These are phyloP conservation scores for Vitis hybrid DNA, from an alignment of 177 flowering plant species.

Conservation along the genomic window DNA sequence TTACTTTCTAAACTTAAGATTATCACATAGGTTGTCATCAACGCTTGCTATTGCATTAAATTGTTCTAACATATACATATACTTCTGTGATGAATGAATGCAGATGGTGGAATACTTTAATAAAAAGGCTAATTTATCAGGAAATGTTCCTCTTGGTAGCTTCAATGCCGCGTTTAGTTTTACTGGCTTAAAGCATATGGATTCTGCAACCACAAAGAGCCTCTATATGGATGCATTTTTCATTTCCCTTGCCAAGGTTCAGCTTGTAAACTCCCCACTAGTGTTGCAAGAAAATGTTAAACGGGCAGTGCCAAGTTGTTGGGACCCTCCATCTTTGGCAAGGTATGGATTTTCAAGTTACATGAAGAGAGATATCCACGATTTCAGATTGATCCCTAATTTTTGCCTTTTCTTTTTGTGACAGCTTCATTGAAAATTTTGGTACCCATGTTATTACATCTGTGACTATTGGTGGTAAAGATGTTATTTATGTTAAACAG, in stretches of 20 bases:
- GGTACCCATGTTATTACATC: constrained; percentile 87
- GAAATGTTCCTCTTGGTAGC: constrained; percentile 59
- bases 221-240: constrained; percentile 66
- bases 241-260: constrained; percentile 64
- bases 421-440: constrained; percentile 82
- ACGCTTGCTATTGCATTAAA: background rate
- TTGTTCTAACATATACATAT: constrained; percentile 10
- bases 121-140: constrained; percentile 51
- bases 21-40: background rate
- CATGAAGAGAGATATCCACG: background rate
- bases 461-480: constrained; percentile 82
- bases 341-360: constrained; percentile 39
- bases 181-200: constrained; percentile 60
- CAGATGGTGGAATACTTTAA: constrained; percentile 88
- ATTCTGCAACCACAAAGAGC: constrained; percentile 63
- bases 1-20: background rate
- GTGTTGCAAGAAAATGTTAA: constrained; percentile 59
- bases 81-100: constrained; percentile 11
- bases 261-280: constrained; percentile 38
- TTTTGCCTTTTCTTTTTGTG: constrained; percentile 9
- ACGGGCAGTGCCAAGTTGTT: constrained; percentile 57
- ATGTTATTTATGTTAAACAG: constrained; percentile 77
- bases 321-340: constrained; percentile 83
- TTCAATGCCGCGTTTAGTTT: constrained; percentile 77
- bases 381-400: constrained; percentile 11